Percentiles rank a stretch among this genome's conserved stretches.
These are phyloP conservation scores for Lepraria neglecta DNA, from an alignment of 495 filamentous ascomycete genomes.

Conservation along the genomic window DNA sequence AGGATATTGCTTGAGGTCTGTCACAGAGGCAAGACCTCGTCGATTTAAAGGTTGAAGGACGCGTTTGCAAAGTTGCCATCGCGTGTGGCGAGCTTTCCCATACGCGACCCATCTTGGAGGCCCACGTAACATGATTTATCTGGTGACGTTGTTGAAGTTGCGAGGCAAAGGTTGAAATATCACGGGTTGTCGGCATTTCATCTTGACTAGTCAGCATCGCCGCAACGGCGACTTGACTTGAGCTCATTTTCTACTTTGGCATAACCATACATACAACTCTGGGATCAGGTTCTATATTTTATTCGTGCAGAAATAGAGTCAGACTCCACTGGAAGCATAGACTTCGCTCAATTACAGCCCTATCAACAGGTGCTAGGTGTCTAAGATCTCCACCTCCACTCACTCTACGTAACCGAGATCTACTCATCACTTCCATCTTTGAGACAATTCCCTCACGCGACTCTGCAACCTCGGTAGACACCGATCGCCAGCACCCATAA, in stretches of 20 bases:
- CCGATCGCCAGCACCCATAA: background rate
- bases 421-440: constrained; percentile 7
- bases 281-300: background rate
- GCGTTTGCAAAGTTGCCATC: constrained; percentile 4
- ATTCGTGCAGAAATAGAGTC: background rate
- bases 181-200: constrained; percentile 1
- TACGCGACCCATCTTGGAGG: background rate
- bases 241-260: background rate
- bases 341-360: background rate
- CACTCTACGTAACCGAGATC: constrained; percentile 13
- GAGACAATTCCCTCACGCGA: background rate
- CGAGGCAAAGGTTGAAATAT: background rate
- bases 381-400: background rate
- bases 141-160: background rate
- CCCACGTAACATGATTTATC: constrained; percentile 3
- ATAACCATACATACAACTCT: background rate
- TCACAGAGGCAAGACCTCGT: constrained; percentile 53
- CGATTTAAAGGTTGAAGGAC: background rate
- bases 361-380: background rate
- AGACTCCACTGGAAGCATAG: background rate
- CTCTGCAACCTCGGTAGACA: background rate
- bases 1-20: constrained; percentile 64
- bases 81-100: background rate
- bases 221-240: background rate
- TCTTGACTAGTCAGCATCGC: constrained; percentile 1